These are phyloP conservation scores for Lobulomyces angularis DNA, from an alignment of 192 early-diverging fungal species.

Conservation along the genomic window DNA sequence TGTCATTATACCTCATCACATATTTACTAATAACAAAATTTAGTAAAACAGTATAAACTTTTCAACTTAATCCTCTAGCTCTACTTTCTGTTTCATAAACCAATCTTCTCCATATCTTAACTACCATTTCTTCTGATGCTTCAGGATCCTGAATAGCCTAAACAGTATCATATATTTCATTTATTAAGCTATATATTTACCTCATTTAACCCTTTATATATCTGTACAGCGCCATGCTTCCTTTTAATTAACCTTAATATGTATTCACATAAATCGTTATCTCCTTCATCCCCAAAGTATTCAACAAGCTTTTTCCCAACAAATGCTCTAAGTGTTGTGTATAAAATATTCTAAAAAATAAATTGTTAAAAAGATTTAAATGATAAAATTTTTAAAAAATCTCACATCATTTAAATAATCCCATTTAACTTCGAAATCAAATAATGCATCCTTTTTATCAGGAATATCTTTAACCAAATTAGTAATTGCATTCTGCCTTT, in stretches of 20 bases:
- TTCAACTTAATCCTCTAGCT: slow-evolving; percentile 34
- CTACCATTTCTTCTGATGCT: slow-evolving; percentile 75
- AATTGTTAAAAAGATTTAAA: slow-evolving; percentile 14
- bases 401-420: slow-evolving; percentile 56
- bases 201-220: slow-evolving; percentile 66
- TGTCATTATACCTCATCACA: too few species aligned
- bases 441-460: slow-evolving; percentile 51
- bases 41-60: too few species aligned
- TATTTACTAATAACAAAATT: too few species aligned
- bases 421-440: slow-evolving; percentile 66
- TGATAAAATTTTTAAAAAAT: slow-evolving; percentile 1
- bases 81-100: slow-evolving; percentile 73
- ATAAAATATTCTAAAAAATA: slow-evolving; percentile 32
- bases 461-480: slow-evolving; percentile 59
- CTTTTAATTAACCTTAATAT: slow-evolving; percentile 53
- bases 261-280: too few species aligned
- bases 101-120: slow-evolving; percentile 76
- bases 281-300: slow-evolving; percentile 66
- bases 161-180: neutral
- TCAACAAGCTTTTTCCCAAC: slow-evolving; percentile 66
- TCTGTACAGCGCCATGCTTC: slow-evolving; percentile 45
- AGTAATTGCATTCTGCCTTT: slow-evolving; percentile 47
- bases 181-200: slow-evolving; percentile 26
- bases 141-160: slow-evolving; percentile 24
- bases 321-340: slow-evolving; percentile 60